Conservation (phyloP, 805 yeast species). For the Vanderwaltozyma yarrowii region DNA sequence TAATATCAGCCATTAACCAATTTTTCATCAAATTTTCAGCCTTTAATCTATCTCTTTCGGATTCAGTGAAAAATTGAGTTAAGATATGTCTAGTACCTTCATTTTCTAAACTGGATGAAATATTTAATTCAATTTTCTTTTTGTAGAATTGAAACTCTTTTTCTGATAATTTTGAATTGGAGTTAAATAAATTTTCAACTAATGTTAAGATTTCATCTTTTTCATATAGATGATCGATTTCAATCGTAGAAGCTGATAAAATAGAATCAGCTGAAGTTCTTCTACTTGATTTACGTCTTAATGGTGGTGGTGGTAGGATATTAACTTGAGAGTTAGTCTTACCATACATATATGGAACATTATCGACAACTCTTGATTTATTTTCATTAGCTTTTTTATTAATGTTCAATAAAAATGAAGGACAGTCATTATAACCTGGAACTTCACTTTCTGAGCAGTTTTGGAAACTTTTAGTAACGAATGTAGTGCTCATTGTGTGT, state of each 20-base stretch:
- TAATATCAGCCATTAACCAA: slow-evolving; percentile 49
- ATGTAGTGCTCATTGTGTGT: slow-evolving; percentile 2
- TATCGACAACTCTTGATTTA: slow-evolving; percentile 1
- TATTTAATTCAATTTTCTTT: slow-evolving; percentile 29
- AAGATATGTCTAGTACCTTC: slow-evolving; percentile 23
- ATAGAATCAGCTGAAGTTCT: neutral
- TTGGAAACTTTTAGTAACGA: slow-evolving; percentile 26
- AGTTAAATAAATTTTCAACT: slow-evolving; percentile 19
- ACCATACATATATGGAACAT: slow-evolving; percentile 3
- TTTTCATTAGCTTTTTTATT: neutral
- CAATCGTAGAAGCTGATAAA: neutral
- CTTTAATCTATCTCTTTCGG: slow-evolving; percentile 11
- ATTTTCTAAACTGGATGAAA: slow-evolving; percentile 20
- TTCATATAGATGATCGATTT: neutral
- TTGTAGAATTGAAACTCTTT: slow-evolving; percentile 37
- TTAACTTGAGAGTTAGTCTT: neutral
- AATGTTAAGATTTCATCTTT: slow-evolving; percentile 14
- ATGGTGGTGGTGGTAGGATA: slow-evolving; percentile 1
- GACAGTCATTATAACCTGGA: slow-evolving; percentile 37
- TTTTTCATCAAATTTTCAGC: slow-evolving; percentile 33
- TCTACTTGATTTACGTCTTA: slow-evolving; percentile 1
- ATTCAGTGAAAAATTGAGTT: slow-evolving; percentile 16
- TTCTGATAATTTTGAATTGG: slow-evolving; percentile 28
- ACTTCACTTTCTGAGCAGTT: slow-evolving; percentile 33
- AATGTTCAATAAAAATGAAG: slow-evolving; percentile 19